phyloP scores from a whole-genome alignment of 306 rosid species.

The Pterocarpus macrocarpus region DNA sequence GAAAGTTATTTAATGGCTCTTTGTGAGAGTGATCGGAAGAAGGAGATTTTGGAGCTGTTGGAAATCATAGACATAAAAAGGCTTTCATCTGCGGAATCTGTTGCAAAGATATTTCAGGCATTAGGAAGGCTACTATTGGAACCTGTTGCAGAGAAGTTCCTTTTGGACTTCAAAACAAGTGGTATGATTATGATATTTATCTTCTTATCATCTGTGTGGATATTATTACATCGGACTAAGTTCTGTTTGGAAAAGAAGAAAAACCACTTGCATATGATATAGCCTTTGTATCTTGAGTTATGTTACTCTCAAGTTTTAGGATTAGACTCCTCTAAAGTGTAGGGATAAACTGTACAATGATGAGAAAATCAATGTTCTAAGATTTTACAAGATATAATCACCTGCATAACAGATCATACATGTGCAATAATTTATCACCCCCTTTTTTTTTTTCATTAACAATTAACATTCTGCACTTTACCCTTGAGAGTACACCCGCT shows the following conservation, averaged over 20 bases:
- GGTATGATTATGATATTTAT: slow-evolving; percentile 60
- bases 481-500: not conserved
- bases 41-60: slow-evolving; percentile 72
- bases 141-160: slow-evolving; percentile 71
- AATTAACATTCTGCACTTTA: not conserved
- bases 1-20: slow-evolving; percentile 84
- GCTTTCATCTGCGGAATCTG: slow-evolving; percentile 55
- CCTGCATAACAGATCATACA: too few species aligned
- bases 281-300: slow-evolving; percentile 28
- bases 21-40: slow-evolving; percentile 72
- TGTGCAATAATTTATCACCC: too few species aligned
- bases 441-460: too few species aligned
- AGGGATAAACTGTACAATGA: not conserved
- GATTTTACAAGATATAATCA: too few species aligned
- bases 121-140: slow-evolving; percentile 77
- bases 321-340: not conserved
- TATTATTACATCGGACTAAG: slow-evolving; percentile 26
- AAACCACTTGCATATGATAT: slow-evolving; percentile 13
- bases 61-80: slow-evolving; percentile 64
- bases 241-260: slow-evolving; percentile 38
- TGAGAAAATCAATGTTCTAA: not conserved
- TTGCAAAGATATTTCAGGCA: slow-evolving; percentile 63
- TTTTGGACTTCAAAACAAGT: slow-evolving; percentile 60
- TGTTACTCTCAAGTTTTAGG: slow-evolving; percentile 28
- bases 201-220: slow-evolving; percentile 37